These are phyloP conservation scores for Ophiostoma ulmi DNA, from an alignment of 2,329 filamentous ascomycete species.

Conservation along the genomic window DNA sequence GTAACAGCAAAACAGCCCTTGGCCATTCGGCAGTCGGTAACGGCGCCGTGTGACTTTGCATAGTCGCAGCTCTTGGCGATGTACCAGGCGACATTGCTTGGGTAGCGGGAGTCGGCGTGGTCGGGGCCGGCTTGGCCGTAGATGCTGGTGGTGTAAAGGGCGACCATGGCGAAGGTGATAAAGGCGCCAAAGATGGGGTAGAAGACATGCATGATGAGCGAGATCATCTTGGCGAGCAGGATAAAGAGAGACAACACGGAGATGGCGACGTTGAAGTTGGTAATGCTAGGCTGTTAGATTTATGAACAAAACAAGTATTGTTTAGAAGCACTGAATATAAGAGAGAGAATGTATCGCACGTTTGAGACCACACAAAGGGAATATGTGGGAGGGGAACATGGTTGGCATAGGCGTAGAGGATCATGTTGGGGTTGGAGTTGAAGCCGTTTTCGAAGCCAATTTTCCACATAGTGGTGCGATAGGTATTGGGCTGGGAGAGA, in stretches of 20 bases:
- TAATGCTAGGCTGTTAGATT: slow-evolving; percentile 45
- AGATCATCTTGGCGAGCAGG: slow-evolving; percentile 63
- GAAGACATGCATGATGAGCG: slow-evolving; percentile 66
- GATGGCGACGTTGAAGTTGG: slow-evolving; percentile 70
- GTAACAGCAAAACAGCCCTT: slow-evolving; percentile 62
- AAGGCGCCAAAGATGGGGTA: slow-evolving; percentile 59
- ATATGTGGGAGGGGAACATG: slow-evolving; percentile 55
- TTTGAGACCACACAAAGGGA: slow-evolving; percentile 67
- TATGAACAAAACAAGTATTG: too few species aligned
- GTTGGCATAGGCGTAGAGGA: slow-evolving; percentile 70
- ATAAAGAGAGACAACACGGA: slow-evolving; percentile 72
- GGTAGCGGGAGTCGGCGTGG: slow-evolving; percentile 59
- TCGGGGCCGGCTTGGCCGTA: slow-evolving; percentile 71
- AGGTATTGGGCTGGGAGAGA: slow-evolving; percentile 67
- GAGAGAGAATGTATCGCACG: slow-evolving; percentile 47
- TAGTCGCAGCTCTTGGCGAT: slow-evolving; percentile 64
- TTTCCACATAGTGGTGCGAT: slow-evolving; percentile 66
- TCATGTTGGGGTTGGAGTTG: slow-evolving; percentile 66
- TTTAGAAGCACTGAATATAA: not conserved
- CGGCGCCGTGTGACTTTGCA: slow-evolving; percentile 49
- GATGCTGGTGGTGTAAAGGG: slow-evolving; percentile 60
- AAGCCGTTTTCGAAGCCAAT: slow-evolving; percentile 65
- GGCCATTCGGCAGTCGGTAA: slow-evolving; percentile 61
- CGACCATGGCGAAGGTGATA: slow-evolving; percentile 53
- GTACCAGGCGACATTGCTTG: slow-evolving; percentile 66